phyloP scores from a whole-genome alignment of 768 basidiomycete genomes.

The Russula foetens region DNA sequence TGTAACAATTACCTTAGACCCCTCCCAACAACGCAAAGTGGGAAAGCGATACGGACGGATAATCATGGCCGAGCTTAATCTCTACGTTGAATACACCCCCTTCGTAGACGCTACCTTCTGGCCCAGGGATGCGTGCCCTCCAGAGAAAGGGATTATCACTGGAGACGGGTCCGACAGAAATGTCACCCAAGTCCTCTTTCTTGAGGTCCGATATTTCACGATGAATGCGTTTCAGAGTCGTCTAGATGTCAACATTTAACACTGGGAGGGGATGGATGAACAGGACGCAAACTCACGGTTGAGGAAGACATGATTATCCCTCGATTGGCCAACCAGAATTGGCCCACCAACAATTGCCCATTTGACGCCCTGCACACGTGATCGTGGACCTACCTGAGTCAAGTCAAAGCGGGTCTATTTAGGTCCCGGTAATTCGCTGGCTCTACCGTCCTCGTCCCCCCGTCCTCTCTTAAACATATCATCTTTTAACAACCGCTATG shows the following conservation, averaged over 20 bases:
- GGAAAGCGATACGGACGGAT: conserved; percentile 48
- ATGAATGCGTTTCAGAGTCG: conserved; percentile 75
- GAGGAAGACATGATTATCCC: conserved; percentile 5
- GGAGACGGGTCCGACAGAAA: conserved; percentile 54
- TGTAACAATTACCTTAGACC: not conserved
- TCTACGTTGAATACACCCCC: conserved; percentile 67
- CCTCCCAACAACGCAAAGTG: not conserved
- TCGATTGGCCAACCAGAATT: too few species aligned
- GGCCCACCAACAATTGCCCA: not conserved
- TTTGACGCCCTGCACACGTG: not conserved
- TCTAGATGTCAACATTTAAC: conserved; percentile 27
- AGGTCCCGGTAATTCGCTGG: too few species aligned
- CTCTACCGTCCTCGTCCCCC: not conserved
- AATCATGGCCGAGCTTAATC: conserved; percentile 59
- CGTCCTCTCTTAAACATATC: not conserved
- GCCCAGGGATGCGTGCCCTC: conserved; percentile 74
- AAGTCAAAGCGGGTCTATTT: not conserved
- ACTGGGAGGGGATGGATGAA: not conserved
- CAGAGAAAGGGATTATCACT: conserved; percentile 62
- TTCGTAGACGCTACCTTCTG: conserved; percentile 76
- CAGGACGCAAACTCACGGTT: conserved; percentile 5
- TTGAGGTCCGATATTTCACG: conserved; percentile 72
- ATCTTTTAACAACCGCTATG: conserved; percentile 30
- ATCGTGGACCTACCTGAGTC: conserved; percentile 7
- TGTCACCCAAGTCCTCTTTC: conserved; percentile 76